Percentiles rank a stretch among this genome's conserved stretches.
These are phyloP conservation scores for Venturia aucupariae DNA, from an alignment of 2,329 filamentous ascomycete genomes.

Conservation along the genomic window DNA sequence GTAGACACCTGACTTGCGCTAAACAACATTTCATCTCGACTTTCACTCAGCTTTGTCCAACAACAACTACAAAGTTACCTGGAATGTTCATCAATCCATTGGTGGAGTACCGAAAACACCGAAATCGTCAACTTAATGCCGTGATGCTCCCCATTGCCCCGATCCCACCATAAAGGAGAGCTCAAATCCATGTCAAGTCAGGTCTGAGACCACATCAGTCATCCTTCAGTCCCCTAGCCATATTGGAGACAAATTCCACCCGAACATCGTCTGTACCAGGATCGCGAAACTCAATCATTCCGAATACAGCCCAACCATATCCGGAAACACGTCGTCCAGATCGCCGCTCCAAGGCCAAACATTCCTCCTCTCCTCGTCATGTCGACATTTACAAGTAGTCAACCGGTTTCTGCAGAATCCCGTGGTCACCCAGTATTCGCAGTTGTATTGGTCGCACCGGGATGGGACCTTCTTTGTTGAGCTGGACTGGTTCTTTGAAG, in stretches of 20 bases:
- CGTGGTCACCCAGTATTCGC: background rate
- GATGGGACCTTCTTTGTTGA: background rate
- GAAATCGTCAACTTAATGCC: background rate
- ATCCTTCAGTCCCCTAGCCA: too few relatives aligned
- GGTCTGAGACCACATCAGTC: too few relatives aligned
- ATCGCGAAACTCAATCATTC: slow-evolving; percentile 5
- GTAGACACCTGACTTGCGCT: background rate
- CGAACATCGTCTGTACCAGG: too few relatives aligned
- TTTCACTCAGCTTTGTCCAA: background rate
- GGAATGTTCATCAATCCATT: background rate
- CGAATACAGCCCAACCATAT: background rate
- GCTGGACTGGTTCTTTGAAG: background rate
- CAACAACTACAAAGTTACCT: background rate
- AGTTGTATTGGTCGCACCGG: background rate
- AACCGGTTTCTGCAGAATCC: background rate
- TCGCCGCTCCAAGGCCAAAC: background rate
- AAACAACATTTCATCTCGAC: background rate
- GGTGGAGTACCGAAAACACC: background rate
- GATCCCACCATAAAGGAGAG: background rate
- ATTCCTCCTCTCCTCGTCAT: slow-evolving; percentile 4
- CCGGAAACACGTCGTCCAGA: slow-evolving; percentile 3
- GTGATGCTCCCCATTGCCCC: background rate
- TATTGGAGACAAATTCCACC: too few relatives aligned
- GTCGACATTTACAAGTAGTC: background rate
- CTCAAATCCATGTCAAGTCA: background rate